Base-by-base conservation (phyloP, 2,329 filamentous ascomycete genomes). In the Cordyceps tenuipes region DNA sequence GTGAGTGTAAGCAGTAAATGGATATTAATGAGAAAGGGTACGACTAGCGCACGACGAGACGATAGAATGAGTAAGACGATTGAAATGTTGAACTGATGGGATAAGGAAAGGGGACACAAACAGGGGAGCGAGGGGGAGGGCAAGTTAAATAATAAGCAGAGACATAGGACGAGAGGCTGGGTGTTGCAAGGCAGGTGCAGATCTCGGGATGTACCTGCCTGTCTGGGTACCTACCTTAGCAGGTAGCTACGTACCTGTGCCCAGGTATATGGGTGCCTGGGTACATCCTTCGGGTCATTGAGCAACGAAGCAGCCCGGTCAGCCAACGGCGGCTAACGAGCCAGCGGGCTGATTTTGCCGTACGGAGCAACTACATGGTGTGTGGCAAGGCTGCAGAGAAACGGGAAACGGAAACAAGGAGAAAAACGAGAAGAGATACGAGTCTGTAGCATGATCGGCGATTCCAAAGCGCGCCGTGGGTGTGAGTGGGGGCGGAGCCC, bases 401-500 rank as follows among this genome's bases (percentile, higher is more conserved):
- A 46, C 43, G 43, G 43, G 43, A 21, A 46, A 19, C n/a, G n/a
- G 43, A 7, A 46, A 21, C n/a, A 10, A 10, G n/a, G 43, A 21
- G 23, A 23, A 44, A 29, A 44, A 44, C 17, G 2, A 15, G n/a
- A 44, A 41, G 7, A 12, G 12, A 17, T 15, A 17, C 17, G 17
- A 12, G 23, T 9, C 9, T 10, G 17, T 21, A 47, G 19, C 19
- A 23, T 15, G 44, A 23, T 26, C 19, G 44, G 44, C 19, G 23
- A n/a, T 26, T 26, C 44, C 21, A 47, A 12, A 12, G 9, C 21
- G 9, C 21, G 3, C 5, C 5, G 7, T 43, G 4, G 31, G 54
- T 56, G 53, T 57, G 43, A 39, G 54, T 49, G 31, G 44, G 46
- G 54, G 54, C 47, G 54, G 54, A 43, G 44, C 44, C 54, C 4